These are phyloP conservation scores for Cercospora sp. DNA, from an alignment of 2,329 filamentous ascomycete genomes.

Conservation along the genomic window DNA sequence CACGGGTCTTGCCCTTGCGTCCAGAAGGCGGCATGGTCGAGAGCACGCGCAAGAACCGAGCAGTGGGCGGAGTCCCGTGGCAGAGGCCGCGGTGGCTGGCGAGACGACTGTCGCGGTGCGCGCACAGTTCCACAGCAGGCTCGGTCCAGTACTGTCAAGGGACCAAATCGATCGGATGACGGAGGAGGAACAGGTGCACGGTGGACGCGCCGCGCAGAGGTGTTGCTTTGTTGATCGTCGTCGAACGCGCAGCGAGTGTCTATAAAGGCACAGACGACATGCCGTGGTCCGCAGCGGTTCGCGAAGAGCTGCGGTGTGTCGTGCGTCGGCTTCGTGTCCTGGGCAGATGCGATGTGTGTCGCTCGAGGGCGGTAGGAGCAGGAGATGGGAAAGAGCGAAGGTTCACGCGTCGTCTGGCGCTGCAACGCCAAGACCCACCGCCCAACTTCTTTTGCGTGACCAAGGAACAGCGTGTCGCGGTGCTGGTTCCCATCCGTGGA, in stretches of 20 bases:
- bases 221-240: neutral
- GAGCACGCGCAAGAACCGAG: neutral
- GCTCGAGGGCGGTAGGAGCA: neutral
- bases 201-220: neutral
- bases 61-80: neutral
- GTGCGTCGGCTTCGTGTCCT: neutral
- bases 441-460: neutral
- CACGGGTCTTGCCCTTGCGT: slow-evolving; percentile 38
- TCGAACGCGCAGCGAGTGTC: neutral
- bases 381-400: neutral
- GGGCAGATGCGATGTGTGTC: neutral
- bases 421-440: neutral
- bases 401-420: neutral
- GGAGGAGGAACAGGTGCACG: neutral
- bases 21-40: slow-evolving; percentile 37
- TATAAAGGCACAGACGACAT: neutral
- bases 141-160: neutral
- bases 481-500: neutral
- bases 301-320: neutral
- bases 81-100: neutral
- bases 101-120: neutral
- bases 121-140: neutral
- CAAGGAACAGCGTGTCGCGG: neutral
- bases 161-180: neutral
- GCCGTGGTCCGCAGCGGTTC: neutral